phyloP scores from a whole-genome alignment of 1,139 yeast genomes.

The Kodamaea ohmeri region DNA sequence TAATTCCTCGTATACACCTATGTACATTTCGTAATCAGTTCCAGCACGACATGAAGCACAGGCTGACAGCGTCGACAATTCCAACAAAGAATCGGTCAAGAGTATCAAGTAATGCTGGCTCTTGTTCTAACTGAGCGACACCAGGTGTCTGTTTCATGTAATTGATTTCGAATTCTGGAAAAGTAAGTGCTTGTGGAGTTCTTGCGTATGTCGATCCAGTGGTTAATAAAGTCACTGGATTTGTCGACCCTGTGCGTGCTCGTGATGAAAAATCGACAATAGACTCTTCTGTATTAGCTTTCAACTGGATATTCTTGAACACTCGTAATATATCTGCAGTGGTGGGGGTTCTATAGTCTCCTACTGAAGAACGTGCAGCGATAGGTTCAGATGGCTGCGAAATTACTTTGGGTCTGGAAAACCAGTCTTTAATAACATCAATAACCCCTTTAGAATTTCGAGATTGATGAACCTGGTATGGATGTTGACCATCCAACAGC shows the following conservation, averaged over 20 bases:
- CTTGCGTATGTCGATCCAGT: constrained; percentile 3
- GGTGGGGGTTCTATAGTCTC: constrained; percentile 6
- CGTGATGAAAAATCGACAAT: constrained; percentile 6
- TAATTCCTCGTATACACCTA: background rate
- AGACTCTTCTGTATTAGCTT: constrained; percentile 13
- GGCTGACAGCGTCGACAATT: constrained; percentile 3
- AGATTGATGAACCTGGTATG: constrained; percentile 25
- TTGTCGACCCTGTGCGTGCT: constrained; percentile 4
- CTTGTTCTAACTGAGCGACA: background rate
- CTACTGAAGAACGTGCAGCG: background rate
- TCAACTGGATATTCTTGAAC: constrained; percentile 7
- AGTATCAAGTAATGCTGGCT: constrained; percentile 5
- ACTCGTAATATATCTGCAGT: constrained; percentile 7
- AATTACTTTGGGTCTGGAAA: constrained; percentile 1
- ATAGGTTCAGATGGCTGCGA: background rate
- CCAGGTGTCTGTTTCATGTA: constrained; percentile 2
- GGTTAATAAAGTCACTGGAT: constrained; percentile 1
- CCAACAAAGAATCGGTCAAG: constrained; percentile 7
- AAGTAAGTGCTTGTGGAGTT: constrained; percentile 11
- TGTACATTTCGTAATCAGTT: background rate
- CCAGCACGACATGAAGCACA: constrained; percentile 5
- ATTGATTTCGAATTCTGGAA: constrained; percentile 6
- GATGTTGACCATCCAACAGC: constrained; percentile 39
- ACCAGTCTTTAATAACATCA: constrained; percentile 6
- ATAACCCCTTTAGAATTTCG: background rate